Evolutionary conservation across 2,329 filamentous ascomycete species (phyloP).

Genomic region (Sporothrix pallida): DNA sequence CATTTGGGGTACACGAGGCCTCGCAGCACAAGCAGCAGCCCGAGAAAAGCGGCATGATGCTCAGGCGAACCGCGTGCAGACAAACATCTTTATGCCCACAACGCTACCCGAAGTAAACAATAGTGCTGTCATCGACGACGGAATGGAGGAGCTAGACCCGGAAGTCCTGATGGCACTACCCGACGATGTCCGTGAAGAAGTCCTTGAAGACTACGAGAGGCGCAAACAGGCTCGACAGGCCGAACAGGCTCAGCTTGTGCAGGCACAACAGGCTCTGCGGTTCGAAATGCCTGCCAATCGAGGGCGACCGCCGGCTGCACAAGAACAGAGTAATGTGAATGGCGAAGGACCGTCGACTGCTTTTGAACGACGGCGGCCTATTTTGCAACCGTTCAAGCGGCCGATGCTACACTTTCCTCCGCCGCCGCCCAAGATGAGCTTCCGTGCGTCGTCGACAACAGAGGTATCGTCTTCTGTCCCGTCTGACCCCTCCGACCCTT

Average conservation of each 20-base stretch:
- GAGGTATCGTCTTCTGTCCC: too few species aligned
- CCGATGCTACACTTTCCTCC: constrained; percentile 54
- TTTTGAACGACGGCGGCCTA: not conserved
- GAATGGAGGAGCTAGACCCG: constrained; percentile 62
- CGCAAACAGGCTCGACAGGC: constrained; percentile 39
- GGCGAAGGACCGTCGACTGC: not conserved
- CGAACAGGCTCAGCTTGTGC: constrained; percentile 29
- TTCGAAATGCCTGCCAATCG: constrained; percentile 51
- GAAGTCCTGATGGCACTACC: constrained; percentile 84
- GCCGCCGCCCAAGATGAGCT: constrained; percentile 53
- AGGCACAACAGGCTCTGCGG: constrained; percentile 52
- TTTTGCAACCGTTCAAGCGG: constrained; percentile 38
- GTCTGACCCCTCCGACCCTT: not conserved
- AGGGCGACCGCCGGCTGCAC: constrained; percentile 34
- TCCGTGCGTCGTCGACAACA: constrained; percentile 47
- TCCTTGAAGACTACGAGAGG: constrained; percentile 74
- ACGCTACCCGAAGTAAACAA: constrained; percentile 40
- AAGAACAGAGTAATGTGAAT: constrained; percentile 34
- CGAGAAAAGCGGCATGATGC: constrained; percentile 60
- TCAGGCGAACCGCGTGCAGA: constrained; percentile 70
- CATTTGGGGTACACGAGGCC: constrained; percentile 32
- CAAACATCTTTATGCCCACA: constrained; percentile 66
- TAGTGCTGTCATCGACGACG: constrained; percentile 42
- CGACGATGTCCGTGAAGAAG: constrained; percentile 76
- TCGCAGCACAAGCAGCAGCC: constrained; percentile 25